phyloP scores from a whole-genome alignment of 2,329 filamentous ascomycete genomes.

The Zalaria sp. region DNA sequence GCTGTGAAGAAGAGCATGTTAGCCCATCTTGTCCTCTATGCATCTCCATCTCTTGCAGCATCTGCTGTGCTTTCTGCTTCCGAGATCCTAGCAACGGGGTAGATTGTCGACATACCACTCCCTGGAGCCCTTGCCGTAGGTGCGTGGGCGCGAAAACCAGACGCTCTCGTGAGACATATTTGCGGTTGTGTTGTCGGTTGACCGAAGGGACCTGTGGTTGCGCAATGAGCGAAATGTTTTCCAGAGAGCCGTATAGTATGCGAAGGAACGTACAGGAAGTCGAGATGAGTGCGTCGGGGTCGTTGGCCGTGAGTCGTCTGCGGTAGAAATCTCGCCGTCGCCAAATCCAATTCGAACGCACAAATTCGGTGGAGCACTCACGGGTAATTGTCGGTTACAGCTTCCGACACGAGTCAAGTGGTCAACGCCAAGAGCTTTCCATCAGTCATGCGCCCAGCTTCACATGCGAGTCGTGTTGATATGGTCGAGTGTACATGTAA shows the following conservation, averaged over 20 bases:
- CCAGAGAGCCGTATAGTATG: no score
- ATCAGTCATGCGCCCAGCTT: no score
- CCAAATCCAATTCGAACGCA: background rate
- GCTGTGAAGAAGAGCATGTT: slow-evolving; percentile 30
- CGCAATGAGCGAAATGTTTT: no score
- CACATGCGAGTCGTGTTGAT: no score
- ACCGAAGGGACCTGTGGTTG: slow-evolving; percentile 2
- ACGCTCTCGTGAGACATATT: slow-evolving; percentile 88
- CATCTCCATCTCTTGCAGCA: background rate
- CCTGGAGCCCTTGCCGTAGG: slow-evolving; percentile 92
- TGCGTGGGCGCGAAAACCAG: slow-evolving; percentile 97
- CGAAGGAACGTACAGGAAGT: background rate
- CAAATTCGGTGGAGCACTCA: no score
- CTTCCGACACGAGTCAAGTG: no score
- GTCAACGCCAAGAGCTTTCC: no score
- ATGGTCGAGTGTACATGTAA: no score
- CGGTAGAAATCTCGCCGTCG: no score
- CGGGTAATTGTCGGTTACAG: no score
- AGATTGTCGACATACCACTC: slow-evolving; percentile 55
- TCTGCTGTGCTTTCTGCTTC: background rate
- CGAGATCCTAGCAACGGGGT: background rate
- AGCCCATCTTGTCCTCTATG: slow-evolving; percentile 9
- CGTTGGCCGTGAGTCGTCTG: background rate
- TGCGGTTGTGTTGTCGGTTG: slow-evolving; percentile 23
- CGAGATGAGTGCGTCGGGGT: background rate